Percentiles rank a stretch among this genome's conserved stretches.
Evolutionary conservation across 2,329 filamentous ascomycete genomes (phyloP).

Genomic region (Colletotrichum sp.): DNA sequence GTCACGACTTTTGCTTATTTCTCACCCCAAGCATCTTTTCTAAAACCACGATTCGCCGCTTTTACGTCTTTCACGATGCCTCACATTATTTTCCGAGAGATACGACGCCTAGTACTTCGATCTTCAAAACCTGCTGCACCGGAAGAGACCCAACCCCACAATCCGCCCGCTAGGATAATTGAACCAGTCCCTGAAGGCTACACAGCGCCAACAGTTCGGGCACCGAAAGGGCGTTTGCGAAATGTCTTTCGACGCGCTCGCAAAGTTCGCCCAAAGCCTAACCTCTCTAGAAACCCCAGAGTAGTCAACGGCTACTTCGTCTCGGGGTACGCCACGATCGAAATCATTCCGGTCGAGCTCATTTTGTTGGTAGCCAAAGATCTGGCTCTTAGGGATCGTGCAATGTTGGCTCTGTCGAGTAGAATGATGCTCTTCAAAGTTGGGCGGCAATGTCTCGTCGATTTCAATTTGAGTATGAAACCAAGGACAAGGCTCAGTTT

Average conservation of each 20-base stretch:
- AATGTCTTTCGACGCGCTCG: background rate
- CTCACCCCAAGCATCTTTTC: background rate
- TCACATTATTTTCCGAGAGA: background rate
- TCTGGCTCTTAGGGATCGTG: fast-evolving
- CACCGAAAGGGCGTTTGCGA: background rate
- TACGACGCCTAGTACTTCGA: background rate
- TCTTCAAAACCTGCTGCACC: background rate
- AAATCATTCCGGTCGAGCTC: background rate
- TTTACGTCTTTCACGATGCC: background rate
- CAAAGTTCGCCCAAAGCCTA: background rate
- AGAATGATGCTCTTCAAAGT: background rate
- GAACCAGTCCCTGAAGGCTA: background rate
- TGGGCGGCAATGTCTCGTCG: too few species aligned
- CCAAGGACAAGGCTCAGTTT: too few species aligned
- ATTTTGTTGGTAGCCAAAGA: fast-evolving
- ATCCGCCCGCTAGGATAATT: background rate
- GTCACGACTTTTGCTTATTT: background rate
- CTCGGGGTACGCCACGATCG: background rate
- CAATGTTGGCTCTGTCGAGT: background rate
- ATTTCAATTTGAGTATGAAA: too few species aligned
- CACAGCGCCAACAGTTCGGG: background rate
- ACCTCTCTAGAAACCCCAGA: background rate
- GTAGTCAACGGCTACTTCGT: background rate
- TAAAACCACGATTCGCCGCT: background rate
- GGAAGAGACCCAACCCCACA: fast-evolving